Base-by-base conservation (phyloP, 2,329 filamentous ascomycete genomes). In the Penicillium sclerotigenum region DNA sequence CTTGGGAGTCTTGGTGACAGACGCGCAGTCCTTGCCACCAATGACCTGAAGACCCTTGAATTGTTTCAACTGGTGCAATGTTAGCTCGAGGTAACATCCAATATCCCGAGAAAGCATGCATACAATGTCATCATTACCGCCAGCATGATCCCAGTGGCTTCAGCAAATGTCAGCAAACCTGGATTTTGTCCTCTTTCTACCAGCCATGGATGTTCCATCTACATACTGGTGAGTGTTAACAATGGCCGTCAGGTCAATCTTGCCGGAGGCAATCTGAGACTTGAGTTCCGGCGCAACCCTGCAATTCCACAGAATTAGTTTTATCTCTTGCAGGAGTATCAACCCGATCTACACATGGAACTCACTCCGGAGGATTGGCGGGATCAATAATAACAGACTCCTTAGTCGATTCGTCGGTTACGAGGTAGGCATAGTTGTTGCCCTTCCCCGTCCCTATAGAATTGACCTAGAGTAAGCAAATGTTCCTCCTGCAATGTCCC, bases 141-240 rank as follows among this genome's bases (percentile, higher is more conserved):
- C 94, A 0, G 94, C 88, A 75, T 99, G 94, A 65, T 99, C 94
- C 80, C 87, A 88, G 72, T 99, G 94, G 71, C 92, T 96, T 46
- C 7, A 29, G 42, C 36, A 38, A 31, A 36, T 50, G 22, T 67
- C 40, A 68, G 47, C n/a, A 38, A 51, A n/a, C 9, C 26, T 40
- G 9, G 7, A 18, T 45, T 46, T 46, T n/a, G 5, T 46, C 8
- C 4, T 33, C 26, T n/a, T 37, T 14, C 18, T 34, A 16, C n/a
- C n/a, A 4, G n/a, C 8, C 13, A 5, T 16, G 5, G 8, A 18
- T 11, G 4, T 14, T 16, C 3, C 7, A 16, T 34, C 45, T 24
- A 75, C 89, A 75, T 79, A 96, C 92, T 97, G 93, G 70, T 99
- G 94, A 1, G 94, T 99, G 71, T 99, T 99, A 68, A 97, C 87